Base-by-base conservation (phyloP, 2,329 filamentous ascomycete species). In the Incumbomyces lentus region DNA sequence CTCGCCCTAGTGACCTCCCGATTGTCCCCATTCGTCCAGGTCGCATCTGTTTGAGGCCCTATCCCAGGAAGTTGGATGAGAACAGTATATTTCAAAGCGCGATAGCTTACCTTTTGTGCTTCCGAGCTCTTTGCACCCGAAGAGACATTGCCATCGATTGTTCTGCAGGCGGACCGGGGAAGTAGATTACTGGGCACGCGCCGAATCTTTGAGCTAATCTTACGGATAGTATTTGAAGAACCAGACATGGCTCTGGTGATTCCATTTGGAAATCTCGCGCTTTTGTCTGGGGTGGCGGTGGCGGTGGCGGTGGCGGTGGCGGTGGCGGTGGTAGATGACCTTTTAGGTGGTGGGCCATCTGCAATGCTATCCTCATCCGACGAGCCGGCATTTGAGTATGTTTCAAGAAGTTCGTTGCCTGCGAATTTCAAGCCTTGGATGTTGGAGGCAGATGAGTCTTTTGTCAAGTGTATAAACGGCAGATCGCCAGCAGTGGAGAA, bases 401-500 rank as follows among this genome's bases (percentile, higher is more conserved):
- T 33, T 33, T 42, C 40, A n/a, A 33, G 26, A 3, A 42, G 30
- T 6, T 33, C 40, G 13, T 42, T 30, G 16, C 29, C 18, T n/a
- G 29, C 31, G n/a, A 42, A 17, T 30, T 42, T 42, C 18, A 45
- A 26, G 17, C 10, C 30, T 16, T 31, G 10, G 33, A 45, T 22
- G 17, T 26, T 45, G 13, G 33, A 26, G 3, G 18, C 19, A 17
- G 42, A 31, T 16, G 13, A 22, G 3, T 37, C 29, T 16, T 45
- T 30, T 35, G 33, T 26, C 7, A 45, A 14, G 17, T 26, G 13
- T 16, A 34, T 31, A 14, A 45, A 29, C 18, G 42, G 42, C 16
- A 44, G 41, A 17, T 44, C 52, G 11, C 49, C 41, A 34, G 52
- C 46, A 38, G 44, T 45, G 22, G 52, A 34, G 14, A 52, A 47